phyloP scores from a whole-genome alignment of 768 basidiomycete species.

The Ramaria sp. region DNA sequence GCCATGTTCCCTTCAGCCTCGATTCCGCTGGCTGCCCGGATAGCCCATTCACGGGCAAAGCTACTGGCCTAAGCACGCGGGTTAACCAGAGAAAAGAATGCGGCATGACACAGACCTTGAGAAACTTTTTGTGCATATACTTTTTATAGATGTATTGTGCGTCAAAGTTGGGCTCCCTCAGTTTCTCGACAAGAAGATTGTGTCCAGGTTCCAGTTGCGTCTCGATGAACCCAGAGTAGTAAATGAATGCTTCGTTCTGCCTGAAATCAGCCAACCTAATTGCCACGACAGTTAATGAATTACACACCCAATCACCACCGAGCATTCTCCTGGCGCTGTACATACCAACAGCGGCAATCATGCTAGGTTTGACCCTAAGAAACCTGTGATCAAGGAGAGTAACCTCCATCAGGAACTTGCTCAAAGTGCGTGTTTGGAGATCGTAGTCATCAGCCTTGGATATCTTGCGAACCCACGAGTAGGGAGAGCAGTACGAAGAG shows the following conservation, averaged over 20 bases:
- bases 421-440: constrained; percentile 90
- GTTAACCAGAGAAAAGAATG: not conserved
- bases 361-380: constrained; percentile 84
- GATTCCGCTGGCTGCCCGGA: not conserved
- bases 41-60: constrained; percentile 33
- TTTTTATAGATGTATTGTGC: constrained; percentile 87
- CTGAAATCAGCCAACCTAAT: constrained; percentile 14
- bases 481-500: constrained; percentile 97
- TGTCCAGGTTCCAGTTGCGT: constrained; percentile 78
- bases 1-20: not conserved
- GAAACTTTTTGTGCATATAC: constrained; percentile 96
- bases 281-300: constrained; percentile 11
- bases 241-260: constrained; percentile 85
- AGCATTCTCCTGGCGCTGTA: constrained; percentile 92
- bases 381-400: constrained; percentile 90
- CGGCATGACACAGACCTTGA: constrained; percentile 48
- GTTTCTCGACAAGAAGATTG: constrained; percentile 69
- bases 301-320: constrained; percentile 89
- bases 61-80: not conserved
- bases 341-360: constrained; percentile 95
- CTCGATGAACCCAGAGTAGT: constrained; percentile 86
- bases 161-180: constrained; percentile 71
- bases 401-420: constrained; percentile 96
- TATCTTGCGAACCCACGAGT: constrained; percentile 97
- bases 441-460: constrained; percentile 99